Conservation (phyloP, 2,329 filamentous ascomycete species). For the Hypoxylon sp. region DNA sequence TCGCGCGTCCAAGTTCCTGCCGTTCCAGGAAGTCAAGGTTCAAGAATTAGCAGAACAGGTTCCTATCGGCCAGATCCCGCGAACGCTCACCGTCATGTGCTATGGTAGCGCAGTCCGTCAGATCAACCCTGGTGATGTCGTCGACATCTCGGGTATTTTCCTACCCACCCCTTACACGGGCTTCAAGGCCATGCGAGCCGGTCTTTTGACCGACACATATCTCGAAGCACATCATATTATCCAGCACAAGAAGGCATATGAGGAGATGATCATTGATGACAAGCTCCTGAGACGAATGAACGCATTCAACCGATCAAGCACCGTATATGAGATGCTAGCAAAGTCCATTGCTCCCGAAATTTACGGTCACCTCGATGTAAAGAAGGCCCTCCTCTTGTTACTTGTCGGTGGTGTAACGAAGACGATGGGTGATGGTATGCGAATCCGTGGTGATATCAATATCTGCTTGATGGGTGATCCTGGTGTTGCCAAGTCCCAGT, state of each 20-base stretch:
- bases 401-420: slow-evolving; percentile 97
- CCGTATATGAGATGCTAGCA: slow-evolving; percentile 95
- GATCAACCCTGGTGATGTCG: slow-evolving; percentile 92
- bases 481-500: slow-evolving; percentile 98
- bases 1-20: slow-evolving; percentile 95
- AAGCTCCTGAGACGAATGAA: slow-evolving; percentile 87
- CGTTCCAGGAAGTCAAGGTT: slow-evolving; percentile 98
- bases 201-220: slow-evolving; percentile 97
- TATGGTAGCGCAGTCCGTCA: slow-evolving; percentile 88
- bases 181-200: slow-evolving; percentile 96
- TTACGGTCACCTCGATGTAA: slow-evolving; percentile 95
- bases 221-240: slow-evolving; percentile 93
- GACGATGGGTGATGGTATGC: slow-evolving; percentile 97
- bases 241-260: slow-evolving; percentile 99
- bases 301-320: slow-evolving; percentile 85
- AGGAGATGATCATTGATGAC: slow-evolving; percentile 88
- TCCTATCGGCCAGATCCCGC: slow-evolving; percentile 95
- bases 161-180: slow-evolving; percentile 98
- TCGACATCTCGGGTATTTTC: slow-evolving; percentile 96
- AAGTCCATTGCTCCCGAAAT: slow-evolving; percentile 98
- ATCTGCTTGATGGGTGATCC: slow-evolving; percentile 99
- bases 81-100: slow-evolving; percentile 90
- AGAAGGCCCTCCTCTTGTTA: slow-evolving; percentile 95
- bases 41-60: slow-evolving; percentile 99
- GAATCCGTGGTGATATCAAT: slow-evolving; percentile 98